Percentiles rank a stretch among this genome's conserved stretches.
Conservation (phyloP, 768 basidiomycete species). For the Leccinum broughii region DNA sequence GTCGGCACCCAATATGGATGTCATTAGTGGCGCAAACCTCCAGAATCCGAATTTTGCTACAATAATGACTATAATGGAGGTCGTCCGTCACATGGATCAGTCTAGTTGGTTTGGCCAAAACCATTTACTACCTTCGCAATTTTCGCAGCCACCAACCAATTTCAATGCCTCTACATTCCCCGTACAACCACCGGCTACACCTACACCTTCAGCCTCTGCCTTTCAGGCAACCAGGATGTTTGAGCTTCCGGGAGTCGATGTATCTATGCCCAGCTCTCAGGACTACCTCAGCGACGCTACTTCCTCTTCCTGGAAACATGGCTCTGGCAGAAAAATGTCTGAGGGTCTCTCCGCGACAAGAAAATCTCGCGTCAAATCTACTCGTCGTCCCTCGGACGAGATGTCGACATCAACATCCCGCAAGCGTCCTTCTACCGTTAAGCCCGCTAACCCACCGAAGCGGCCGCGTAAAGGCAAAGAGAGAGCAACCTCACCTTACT, state of each 20-base stretch:
- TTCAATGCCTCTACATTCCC: background rate
- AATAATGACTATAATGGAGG: slow-evolving; percentile 33
- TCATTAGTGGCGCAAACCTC: slow-evolving; percentile 10
- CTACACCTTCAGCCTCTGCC: slow-evolving; percentile 2
- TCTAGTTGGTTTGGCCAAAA: slow-evolving; percentile 20
- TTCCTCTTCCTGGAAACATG: slow-evolving; percentile 7
- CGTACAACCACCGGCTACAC: slow-evolving; percentile 5
- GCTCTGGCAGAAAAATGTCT: slow-evolving; percentile 4
- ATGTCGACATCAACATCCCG: slow-evolving; percentile 18
- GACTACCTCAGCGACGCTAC: slow-evolving; percentile 1
- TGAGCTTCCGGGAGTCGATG: background rate
- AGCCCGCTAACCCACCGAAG: slow-evolving; percentile 17
- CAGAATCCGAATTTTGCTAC: slow-evolving; percentile 26
- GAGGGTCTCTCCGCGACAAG: slow-evolving; percentile 11
- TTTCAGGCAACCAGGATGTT: background rate
- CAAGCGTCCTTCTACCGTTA: slow-evolving; percentile 23
- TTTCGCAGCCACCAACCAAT: slow-evolving; percentile 18
- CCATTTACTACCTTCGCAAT: slow-evolving; percentile 20
- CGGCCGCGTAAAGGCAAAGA: slow-evolving; percentile 33
- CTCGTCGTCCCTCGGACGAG: slow-evolving; percentile 10
- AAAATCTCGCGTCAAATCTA: slow-evolving; percentile 8
- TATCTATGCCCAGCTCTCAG: slow-evolving; percentile 7
- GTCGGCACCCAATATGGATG: slow-evolving; percentile 12
- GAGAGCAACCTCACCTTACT: slow-evolving; percentile 19
- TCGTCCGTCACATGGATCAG: slow-evolving; percentile 32